Percentiles rank a stretch among this genome's conserved stretches.
These are phyloP conservation scores for Calonectria pseudoreteaudii DNA, from an alignment of 2,329 filamentous ascomycete species.

Conservation along the genomic window DNA sequence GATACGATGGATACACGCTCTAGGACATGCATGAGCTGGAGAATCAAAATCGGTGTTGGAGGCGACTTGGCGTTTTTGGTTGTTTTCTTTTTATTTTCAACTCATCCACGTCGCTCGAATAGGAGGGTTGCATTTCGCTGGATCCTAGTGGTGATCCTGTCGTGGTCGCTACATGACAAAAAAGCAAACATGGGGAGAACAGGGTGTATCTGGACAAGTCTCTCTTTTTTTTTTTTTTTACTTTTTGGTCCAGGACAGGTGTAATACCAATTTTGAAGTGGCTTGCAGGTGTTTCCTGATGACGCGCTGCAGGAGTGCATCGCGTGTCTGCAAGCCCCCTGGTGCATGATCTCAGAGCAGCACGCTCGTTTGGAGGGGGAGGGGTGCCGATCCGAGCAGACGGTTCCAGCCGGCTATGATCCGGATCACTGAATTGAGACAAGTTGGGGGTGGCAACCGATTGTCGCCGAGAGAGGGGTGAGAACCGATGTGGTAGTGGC, in stretches of 20 bases:
- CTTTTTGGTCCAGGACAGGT: background rate
- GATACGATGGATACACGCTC: background rate
- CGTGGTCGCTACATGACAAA: conserved; percentile 1
- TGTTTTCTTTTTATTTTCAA: conserved; percentile 9
- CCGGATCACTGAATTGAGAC: conserved; percentile 2
- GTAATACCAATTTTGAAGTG: conserved; percentile 7
- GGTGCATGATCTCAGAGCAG: background rate
- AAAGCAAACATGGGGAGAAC: conserved; percentile 1
- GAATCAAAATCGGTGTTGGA: conserved; percentile 38
- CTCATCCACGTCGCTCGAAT: background rate
- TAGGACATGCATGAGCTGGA: conserved; percentile 11
- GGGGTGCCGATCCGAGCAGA: background rate
- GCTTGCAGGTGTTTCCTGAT: conserved; percentile 24
- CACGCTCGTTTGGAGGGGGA: background rate
- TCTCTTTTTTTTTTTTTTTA: background rate
- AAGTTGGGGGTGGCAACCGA: background rate
- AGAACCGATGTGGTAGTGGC: background rate
- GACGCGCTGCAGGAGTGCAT: conserved; percentile 21
- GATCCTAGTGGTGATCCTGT: conserved; percentile 10
- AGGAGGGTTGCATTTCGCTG: conserved; percentile 9
- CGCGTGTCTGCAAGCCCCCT: conserved; percentile 11
- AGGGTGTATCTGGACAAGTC: background rate
- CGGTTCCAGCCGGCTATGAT: conserved; percentile 9
- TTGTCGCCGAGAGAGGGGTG: background rate
- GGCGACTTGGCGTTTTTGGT: conserved; percentile 33